A percentile compares a stretch with the other conserved stretches of the same genome.
Conservation (phyloP, 2,329 filamentous ascomycete species). For the Mycocentrospora acerina region DNA sequence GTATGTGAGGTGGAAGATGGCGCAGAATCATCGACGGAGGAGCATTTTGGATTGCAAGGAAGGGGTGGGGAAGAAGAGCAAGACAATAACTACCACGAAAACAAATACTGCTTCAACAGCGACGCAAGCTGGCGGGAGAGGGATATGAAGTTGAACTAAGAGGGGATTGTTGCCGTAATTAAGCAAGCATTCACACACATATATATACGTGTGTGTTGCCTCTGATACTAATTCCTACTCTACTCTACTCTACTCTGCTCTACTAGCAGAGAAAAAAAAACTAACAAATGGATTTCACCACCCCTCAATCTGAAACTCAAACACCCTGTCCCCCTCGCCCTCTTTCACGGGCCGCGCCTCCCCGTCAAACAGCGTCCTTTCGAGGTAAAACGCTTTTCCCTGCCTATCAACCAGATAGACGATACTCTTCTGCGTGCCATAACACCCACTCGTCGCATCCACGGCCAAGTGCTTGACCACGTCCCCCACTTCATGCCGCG, state of each 20-base stretch:
- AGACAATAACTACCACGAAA: too few relatives aligned
- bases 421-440: slow-evolving; percentile 67
- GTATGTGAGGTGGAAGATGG: slow-evolving; percentile 58
- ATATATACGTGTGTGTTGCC: too few relatives aligned
- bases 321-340: slow-evolving; percentile 50
- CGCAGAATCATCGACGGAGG: slow-evolving; percentile 49
- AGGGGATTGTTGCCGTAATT: too few relatives aligned
- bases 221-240: too few relatives aligned
- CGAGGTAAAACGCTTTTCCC: slow-evolving; percentile 62
- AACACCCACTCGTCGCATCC: slow-evolving; percentile 52
- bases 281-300: too few relatives aligned
- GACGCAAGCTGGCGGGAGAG: too few relatives aligned
- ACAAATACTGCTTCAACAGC: too few relatives aligned
- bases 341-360: slow-evolving; percentile 50
- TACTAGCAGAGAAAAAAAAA: too few relatives aligned
- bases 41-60: slow-evolving; percentile 47
- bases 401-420: slow-evolving; percentile 58
- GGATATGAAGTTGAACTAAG: too few relatives aligned
- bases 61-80: slow-evolving; percentile 21
- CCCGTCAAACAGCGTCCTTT: slow-evolving; percentile 61
- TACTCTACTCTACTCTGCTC: too few relatives aligned
- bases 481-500: slow-evolving; percentile 41
- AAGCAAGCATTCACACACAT: not conserved
- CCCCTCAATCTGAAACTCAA: slow-evolving; percentile 52
- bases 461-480: slow-evolving; percentile 41